Conservation (phyloP, 106 monocot species). For the Posidonia australis region DNA sequence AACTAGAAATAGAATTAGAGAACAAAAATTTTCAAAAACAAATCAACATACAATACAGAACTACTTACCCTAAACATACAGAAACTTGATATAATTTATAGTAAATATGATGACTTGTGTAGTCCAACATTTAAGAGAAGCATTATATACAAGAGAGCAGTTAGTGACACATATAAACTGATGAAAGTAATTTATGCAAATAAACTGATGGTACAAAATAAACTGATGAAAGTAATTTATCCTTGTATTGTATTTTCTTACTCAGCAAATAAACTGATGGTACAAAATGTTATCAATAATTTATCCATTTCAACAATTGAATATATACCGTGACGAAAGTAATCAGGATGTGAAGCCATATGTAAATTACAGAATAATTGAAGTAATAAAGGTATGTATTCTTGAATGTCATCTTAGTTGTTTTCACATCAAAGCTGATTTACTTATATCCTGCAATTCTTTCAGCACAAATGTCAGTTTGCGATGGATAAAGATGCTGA, state of each 20-base stretch:
- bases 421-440: neutral
- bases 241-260: slow-evolving; percentile 1
- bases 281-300: slow-evolving; percentile 92
- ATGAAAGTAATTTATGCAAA: no score
- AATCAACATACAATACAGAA: no score
- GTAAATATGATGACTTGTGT: no score
- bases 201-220: no score
- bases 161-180: no score
- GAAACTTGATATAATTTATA: no score
- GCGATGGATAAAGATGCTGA: slow-evolving; percentile 54
- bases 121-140: no score
- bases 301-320: slow-evolving; percentile 78
- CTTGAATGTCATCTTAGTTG: neutral
- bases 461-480: slow-evolving; percentile 42
- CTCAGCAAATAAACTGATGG: slow-evolving; percentile 63
- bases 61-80: no score
- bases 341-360: slow-evolving; percentile 74
- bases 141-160: no score
- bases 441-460: neutral
- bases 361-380: slow-evolving; percentile 61
- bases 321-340: slow-evolving; percentile 77
- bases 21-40: no score
- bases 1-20: no score
- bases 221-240: no score
- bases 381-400: slow-evolving; percentile 58